These are phyloP conservation scores for Zymoseptoria tritici DNA, from an alignment of 2,329 filamentous ascomycete genomes.

Conservation along the genomic window DNA sequence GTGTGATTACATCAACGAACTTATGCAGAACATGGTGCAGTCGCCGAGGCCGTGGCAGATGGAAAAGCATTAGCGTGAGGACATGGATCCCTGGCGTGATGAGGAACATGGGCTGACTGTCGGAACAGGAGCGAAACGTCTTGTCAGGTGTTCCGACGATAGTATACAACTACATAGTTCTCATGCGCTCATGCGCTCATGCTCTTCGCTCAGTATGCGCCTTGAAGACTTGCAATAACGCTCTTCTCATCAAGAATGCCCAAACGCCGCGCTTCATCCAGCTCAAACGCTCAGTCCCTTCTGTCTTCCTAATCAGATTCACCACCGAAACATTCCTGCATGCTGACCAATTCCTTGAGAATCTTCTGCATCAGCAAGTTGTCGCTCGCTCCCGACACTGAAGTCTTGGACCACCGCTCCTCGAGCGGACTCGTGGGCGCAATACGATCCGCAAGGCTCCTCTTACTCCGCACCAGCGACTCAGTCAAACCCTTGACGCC, in stretches of 20 bases:
- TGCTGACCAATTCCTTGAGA: constrained; percentile 58
- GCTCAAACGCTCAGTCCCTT: background rate
- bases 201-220: background rate
- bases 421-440: constrained; percentile 68
- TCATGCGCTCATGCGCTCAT: background rate
- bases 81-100: background rate
- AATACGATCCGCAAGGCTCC: constrained; percentile 63
- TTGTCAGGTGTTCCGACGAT: background rate
- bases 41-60: background rate
- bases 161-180: background rate
- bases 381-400: constrained; percentile 33
- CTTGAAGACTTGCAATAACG: background rate
- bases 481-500: constrained; percentile 74
- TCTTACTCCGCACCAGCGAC: constrained; percentile 59
- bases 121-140: background rate
- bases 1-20: background rate
- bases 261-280: background rate
- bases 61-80: background rate
- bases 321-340: constrained; percentile 35
- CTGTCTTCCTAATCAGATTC: background rate
- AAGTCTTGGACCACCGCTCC: constrained; percentile 48
- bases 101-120: background rate
- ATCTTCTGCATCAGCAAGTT: constrained; percentile 71
- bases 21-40: background rate
- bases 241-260: background rate